Evolutionary conservation across 331 rosid species (phyloP), one percentile per base, ranked within the genome.

Genomic region (Acacia concinna): DNA sequence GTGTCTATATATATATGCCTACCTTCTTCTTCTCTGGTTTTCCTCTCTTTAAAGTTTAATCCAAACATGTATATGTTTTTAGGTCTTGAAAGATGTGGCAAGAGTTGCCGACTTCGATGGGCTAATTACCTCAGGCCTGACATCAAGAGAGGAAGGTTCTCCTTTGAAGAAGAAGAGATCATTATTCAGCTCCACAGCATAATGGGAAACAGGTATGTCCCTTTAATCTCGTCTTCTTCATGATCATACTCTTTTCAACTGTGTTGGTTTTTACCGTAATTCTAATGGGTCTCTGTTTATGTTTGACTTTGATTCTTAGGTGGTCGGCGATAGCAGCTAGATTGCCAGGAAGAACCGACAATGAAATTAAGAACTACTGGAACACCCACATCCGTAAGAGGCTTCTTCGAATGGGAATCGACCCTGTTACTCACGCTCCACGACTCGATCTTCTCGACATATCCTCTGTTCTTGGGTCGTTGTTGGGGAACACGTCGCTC

Each of bases 31-130:
- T 1, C 25, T 40, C 32, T 68, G 68, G 6, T 14, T 31, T 15
- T 30, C 15, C 31, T 8, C 52, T 68, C 18, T 40, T 38, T 21
- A n/a, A n/a, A n/a, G n/a, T n/a, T n/a, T n/a, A 6, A 40, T 38
- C 17, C 2, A 21, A 35, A 28, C 37, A 8, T 0, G 7, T 32
- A 2, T 11, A 7, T 73, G 27, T 34, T 12, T 35, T 32, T 28
- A 93, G 98, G 90, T 75, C 89, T 93, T n/a, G 74, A 87, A 82
- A 86, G 98, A 79, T 93, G 98, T 77, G 98, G 98, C 44, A 93
- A 93, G 84, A 93, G 98, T 80, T 93, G 98, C 78, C 89, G 98
- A 10, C 97, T 93, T 23, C 90, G 98, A 64, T 93, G 98, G 98
- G 87, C 97, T 0, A 93, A 93, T 81, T 93, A 93, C 84, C 75